A percentile compares a stretch with the other conserved stretches of the same genome.
These are phyloP conservation scores for Apiospora hydei DNA, from an alignment of 2,329 filamentous ascomycete genomes.

Conservation along the genomic window DNA sequence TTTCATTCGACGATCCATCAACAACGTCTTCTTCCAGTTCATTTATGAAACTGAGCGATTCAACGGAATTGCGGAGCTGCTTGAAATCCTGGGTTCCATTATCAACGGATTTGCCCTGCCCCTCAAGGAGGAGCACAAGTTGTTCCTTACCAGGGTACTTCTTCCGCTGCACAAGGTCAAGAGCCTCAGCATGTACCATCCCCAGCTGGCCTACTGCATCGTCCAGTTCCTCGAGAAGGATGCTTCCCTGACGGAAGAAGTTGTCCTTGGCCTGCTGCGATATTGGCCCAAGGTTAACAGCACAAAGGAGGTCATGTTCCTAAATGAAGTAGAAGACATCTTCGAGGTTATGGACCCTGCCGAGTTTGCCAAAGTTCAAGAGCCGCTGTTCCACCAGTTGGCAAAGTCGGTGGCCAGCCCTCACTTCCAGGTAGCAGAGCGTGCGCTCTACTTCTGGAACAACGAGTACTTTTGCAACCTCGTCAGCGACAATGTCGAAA, in stretches of 20 bases:
- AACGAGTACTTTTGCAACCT: slow-evolving; percentile 99
- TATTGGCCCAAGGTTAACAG: slow-evolving; percentile 99
- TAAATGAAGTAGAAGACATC: slow-evolving; percentile 99
- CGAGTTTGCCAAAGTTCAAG: slow-evolving; percentile 98
- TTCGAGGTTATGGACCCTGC: slow-evolving; percentile 99
- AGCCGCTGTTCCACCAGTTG: slow-evolving; percentile 95
- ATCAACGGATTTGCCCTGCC: slow-evolving; percentile 98
- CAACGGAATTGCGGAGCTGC: slow-evolving; percentile 94
- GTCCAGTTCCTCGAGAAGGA: slow-evolving; percentile 99
- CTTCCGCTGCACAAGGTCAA: slow-evolving; percentile 98
- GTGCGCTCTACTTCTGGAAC: slow-evolving; percentile 99
- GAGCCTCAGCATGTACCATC: slow-evolving; percentile 99
- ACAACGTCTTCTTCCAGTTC: slow-evolving; percentile 99
- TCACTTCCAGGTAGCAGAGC: slow-evolving; percentile 98
- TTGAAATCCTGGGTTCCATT: slow-evolving; percentile 97
- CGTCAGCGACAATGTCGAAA: slow-evolving; percentile 98
- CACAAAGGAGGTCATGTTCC: slow-evolving; percentile 99
- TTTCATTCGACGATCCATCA: slow-evolving; percentile 97
- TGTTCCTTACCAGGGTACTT: slow-evolving; percentile 92
- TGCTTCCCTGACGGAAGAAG: slow-evolving; percentile 94
- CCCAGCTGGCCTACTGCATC: slow-evolving; percentile 97
- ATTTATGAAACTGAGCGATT: slow-evolving; percentile 98
- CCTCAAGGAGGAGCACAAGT: slow-evolving; percentile 97
- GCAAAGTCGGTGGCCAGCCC: slow-evolving; percentile 98
- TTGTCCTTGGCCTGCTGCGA: slow-evolving; percentile 90